Conservation (phyloP, 352 stramenopile genomes). For the Phytophthora hybrid region DNA sequence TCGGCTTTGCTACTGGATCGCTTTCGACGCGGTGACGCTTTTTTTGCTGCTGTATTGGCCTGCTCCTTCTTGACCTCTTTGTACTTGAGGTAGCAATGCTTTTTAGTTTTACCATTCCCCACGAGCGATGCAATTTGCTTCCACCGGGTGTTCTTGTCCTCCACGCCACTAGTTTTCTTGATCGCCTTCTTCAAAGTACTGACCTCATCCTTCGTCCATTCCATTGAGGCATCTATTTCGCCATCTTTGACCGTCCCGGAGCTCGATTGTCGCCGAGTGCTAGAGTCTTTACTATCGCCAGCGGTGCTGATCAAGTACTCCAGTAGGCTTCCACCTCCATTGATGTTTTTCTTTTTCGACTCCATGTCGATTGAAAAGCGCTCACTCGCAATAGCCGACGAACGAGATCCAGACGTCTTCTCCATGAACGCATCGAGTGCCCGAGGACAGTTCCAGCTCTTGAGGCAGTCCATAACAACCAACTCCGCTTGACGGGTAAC, state of each 20-base stretch:
- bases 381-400: conserved; percentile 51
- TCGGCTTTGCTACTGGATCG: conserved; percentile 19
- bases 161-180: conserved; percentile 65
- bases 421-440: conserved; percentile 65
- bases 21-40: conserved; percentile 34
- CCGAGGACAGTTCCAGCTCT: conserved; percentile 60
- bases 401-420: conserved; percentile 28
- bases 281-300: conserved; percentile 20
- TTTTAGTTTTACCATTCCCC: conserved; percentile 73
- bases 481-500: conserved; percentile 69
- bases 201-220: conserved; percentile 71
- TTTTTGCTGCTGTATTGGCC: conserved; percentile 41
- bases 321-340: conserved; percentile 39
- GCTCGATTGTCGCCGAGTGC: conserved; percentile 10
- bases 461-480: conserved; percentile 78
- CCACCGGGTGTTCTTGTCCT: conserved; percentile 82
- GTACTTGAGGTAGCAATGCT: conserved; percentile 88
- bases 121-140: conserved; percentile 71
- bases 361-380: conserved; percentile 63
- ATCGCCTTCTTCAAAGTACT: conserved; percentile 72
- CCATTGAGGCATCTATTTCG: conserved; percentile 29
- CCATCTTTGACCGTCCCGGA: conserved; percentile 22
- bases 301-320: conserved; percentile 58
- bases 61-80: conserved; percentile 83
- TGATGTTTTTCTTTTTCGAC: conserved; percentile 49